These are phyloP conservation scores for Capronia coronata DNA, from an alignment of 2,329 filamentous ascomycete species.

Conservation along the genomic window DNA sequence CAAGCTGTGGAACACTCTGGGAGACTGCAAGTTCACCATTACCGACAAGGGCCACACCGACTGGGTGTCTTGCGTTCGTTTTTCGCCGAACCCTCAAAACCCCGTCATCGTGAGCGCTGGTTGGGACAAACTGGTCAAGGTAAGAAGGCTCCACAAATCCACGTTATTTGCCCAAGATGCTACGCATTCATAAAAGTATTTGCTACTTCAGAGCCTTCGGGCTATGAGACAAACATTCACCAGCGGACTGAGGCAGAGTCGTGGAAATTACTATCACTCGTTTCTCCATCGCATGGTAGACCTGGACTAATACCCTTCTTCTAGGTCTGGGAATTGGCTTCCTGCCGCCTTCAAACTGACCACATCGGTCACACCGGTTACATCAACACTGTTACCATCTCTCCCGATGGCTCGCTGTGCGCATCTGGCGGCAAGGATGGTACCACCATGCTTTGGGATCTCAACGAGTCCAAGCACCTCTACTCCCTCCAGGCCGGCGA, in stretches of 20 bases:
- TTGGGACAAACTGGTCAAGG: slow-evolving; percentile 99
- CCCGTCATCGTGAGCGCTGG: slow-evolving; percentile 97
- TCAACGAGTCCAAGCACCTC: slow-evolving; percentile 99
- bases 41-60: slow-evolving; percentile 99
- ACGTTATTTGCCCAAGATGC: slow-evolving; percentile 64
- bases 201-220: slow-evolving; percentile 99
- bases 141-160: slow-evolving; percentile 48
- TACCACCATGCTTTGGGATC: slow-evolving; percentile 99
- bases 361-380: slow-evolving; percentile 99
- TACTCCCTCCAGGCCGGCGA: slow-evolving; percentile 99
- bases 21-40: slow-evolving; percentile 99
- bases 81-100: slow-evolving; percentile 99
- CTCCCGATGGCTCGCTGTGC: slow-evolving; percentile 96
- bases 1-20: slow-evolving; percentile 99
- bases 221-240: slow-evolving; percentile 98
- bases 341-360: slow-evolving; percentile 99
- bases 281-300: too few species aligned
- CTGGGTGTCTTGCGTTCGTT: slow-evolving; percentile 99
- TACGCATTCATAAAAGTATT: slow-evolving; percentile 82
- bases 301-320: too few species aligned
- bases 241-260: slow-evolving; percentile 63
- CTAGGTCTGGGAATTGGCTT: slow-evolving; percentile 98
- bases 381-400: slow-evolving; percentile 99
- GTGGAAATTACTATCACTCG: too few species aligned
- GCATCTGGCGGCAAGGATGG: slow-evolving; percentile 99